phyloP scores from a whole-genome alignment of 768 basidiomycete genomes.

The Auricularia cornea region DNA sequence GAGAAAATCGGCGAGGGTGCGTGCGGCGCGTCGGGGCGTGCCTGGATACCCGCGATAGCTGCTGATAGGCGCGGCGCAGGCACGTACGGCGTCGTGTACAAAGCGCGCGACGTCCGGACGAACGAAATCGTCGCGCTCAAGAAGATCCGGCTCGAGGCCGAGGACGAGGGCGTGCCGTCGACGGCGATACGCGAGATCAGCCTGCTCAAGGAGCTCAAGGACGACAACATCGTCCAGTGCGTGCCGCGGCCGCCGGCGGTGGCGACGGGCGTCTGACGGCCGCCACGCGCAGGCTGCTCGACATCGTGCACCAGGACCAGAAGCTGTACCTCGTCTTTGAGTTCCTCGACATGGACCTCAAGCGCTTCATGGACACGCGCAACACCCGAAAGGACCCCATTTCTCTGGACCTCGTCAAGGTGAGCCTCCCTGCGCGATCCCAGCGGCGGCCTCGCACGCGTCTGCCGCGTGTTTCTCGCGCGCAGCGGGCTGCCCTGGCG shows the following conservation, averaged over 20 bases:
- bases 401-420: constrained; percentile 72
- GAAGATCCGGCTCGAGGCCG: constrained; percentile 96
- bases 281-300: constrained; percentile 56
- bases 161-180: constrained; percentile 97
- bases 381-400: constrained; percentile 67
- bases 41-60: background rate
- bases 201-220: constrained; percentile 90
- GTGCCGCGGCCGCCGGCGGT: constrained; percentile 10
- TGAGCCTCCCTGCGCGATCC: constrained; percentile 27
- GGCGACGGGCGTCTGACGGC: background rate
- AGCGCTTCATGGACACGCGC: constrained; percentile 90
- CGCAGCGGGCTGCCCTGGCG: background rate
- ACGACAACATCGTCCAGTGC: constrained; percentile 92
- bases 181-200: constrained; percentile 98
- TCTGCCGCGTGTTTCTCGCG: constrained; percentile 19
- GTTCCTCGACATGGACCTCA: constrained; percentile 93
- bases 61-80: constrained; percentile 39
- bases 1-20: constrained; percentile 88
- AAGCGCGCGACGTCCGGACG: constrained; percentile 73
- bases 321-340: constrained; percentile 98
- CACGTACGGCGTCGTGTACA: constrained; percentile 98
- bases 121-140: constrained; percentile 90
- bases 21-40: constrained; percentile 25
- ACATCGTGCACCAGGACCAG: constrained; percentile 95
- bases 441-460: constrained; percentile 17